Base-by-base conservation (phyloP, 805 yeast genomes). In the Yamadazyma nakazawae region DNA sequence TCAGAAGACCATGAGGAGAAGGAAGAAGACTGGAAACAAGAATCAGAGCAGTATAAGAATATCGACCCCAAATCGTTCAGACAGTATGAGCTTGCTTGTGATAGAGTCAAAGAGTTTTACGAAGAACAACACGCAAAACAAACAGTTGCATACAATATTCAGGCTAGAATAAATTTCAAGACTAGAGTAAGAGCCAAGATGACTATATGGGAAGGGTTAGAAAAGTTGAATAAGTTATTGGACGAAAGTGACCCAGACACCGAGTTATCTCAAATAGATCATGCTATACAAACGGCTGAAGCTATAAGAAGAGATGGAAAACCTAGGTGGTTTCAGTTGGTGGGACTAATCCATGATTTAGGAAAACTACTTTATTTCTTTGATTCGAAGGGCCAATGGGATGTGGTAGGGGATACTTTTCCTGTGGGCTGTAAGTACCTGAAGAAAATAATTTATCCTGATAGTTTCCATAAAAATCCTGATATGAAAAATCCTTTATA, bases 171-270 rank as follows among this genome's bases (percentile, higher is more conserved):
- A 42, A 83, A 82, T 61, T 84, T 84, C 68, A 83, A 83, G 60
- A 78, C 88, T 5, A 81, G 82, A 56, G 70, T 77, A 8, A 61
- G 89, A 54, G 89, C 85, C 43, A 68, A 75, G 43, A 81, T 84
- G 85, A 70, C 85, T 0, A 74, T 84, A 6, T 84, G 90, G 90
- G 88, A 81, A 48, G 89, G 88, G 0, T 60, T 84, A 13, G 78
- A 78, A 45, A 78, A 77, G 50, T 65, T 84, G 34, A 84, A 83
- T 57, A 76, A 79, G 52, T 63, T 84, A 16, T 69, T 84, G 19
- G 90, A 84, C 59, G 88, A 84, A 43, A 78, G 84, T 43, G 90
- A 84, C 59, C 90, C 90, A 0, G 90, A 84, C 59, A 84, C 88
- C 0, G 87, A 83, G 57, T 66, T 84, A 18, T 81, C 88, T 0